Base-by-base conservation (phyloP, 129 eudicot species). In the Flaveria sonorensis region DNA sequence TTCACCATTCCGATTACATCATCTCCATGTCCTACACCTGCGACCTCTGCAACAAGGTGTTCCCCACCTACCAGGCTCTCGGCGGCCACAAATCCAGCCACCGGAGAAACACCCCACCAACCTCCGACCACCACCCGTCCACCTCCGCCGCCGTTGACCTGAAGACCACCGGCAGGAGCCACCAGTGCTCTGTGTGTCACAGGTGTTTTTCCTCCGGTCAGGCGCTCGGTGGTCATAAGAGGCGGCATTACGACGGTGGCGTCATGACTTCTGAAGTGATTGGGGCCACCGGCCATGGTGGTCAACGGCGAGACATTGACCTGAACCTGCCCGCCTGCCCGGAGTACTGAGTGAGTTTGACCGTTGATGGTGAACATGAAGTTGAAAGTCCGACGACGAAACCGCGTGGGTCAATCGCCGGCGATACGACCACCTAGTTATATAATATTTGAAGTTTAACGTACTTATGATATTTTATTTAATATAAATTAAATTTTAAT, bases 11-110 rank as follows among this genome's bases (percentile, higher is more conserved):
- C 50, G 12, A 39, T 42, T 8, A 40, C 15, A 6, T 30, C 47
- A 15, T 39, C n/a, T 6, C 23, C 6, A 48, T 48, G 53, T 48
- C 53, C 6, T 78, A 89, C 82, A 80, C 79, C 52, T 89, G 97
- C 57, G 77, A 82, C 19, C 90, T 92, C 0, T 92, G 97, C 56
- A 60, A 75, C 46, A 92, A 87, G 84, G 87, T 77, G 0, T 92
- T 92, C 45, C 82, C 83, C 6, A 87, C 97, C 1, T 92, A 89
- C 79, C 96, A 92, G 30, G 97, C 97, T 1, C 83, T 92, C 8
- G 97, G 97, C 2, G 97, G 97, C 26, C 97, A 92, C 82, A 92
- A 92, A 82, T 89, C 92, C 14, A 89, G 96, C 65, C 97, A 92
- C 80, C 83, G 97, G 19, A 92, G 86, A 39, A 76, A 46, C 61